These are phyloP conservation scores for Vitis hybrid DNA, from an alignment of 177 flowering plant species.

Conservation along the genomic window DNA sequence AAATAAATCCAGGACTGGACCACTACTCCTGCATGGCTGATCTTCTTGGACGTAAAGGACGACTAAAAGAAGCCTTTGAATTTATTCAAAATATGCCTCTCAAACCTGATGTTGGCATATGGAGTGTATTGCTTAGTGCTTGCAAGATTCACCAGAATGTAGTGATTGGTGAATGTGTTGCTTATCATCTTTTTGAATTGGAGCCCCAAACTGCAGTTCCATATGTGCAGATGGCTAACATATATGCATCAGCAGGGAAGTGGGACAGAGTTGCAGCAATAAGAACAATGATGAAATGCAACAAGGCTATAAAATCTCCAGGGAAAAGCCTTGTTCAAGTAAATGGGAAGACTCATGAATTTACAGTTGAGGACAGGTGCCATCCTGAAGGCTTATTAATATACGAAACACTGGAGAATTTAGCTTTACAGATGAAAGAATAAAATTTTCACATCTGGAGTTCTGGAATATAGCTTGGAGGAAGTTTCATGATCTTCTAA, in stretches of 20 bases:
- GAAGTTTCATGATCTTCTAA: background rate
- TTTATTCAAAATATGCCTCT: conserved; percentile 52
- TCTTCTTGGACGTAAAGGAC: conserved; percentile 65
- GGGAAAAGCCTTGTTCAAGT: conserved; percentile 53
- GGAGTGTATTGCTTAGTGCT: conserved; percentile 63
- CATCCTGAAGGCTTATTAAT: conserved; percentile 35
- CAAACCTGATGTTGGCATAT: conserved; percentile 58
- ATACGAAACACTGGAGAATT: conserved; percentile 39
- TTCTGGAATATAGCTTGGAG: background rate
- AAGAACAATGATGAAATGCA: conserved; percentile 47
- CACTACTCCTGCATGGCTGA: conserved; percentile 69
- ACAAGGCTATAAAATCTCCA: conserved; percentile 41
- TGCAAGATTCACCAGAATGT: conserved; percentile 52
- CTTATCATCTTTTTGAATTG: conserved; percentile 36
- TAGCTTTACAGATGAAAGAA: conserved; percentile 41
- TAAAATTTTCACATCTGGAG: conserved; percentile 1
- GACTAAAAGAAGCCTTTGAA: conserved; percentile 50
- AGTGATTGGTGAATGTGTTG: conserved; percentile 49
- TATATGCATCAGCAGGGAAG: conserved; percentile 52
- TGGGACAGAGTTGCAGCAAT: conserved; percentile 52
- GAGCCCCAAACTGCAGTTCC: conserved; percentile 54
- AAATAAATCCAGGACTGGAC: conserved; percentile 46
- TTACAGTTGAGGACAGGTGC: conserved; percentile 53
- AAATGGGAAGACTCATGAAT: conserved; percentile 40
- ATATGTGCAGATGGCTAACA: conserved; percentile 67